A percentile compares a stretch with the other conserved stretches of the same genome.
These are phyloP conservation scores for Arthrobotrys entomopaga DNA, from an alignment of 2,329 filamentous ascomycete genomes.

Conservation along the genomic window DNA sequence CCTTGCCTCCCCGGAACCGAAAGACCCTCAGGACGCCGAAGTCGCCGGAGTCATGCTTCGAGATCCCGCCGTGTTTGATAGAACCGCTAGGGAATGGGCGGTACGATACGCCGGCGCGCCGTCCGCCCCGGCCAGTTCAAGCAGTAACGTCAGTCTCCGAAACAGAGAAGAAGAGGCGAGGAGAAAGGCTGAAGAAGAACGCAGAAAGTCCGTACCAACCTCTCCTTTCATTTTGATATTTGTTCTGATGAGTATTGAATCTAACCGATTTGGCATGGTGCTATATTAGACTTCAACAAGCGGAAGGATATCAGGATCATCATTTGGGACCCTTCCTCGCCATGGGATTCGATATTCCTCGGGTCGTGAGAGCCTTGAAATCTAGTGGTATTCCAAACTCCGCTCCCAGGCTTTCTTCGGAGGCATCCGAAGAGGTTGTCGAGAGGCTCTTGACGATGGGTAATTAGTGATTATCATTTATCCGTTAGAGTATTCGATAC, in stretches of 20 bases:
- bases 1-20: slow-evolving; percentile 91
- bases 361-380: slow-evolving; percentile 85
- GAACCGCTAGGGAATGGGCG: slow-evolving; percentile 89
- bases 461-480: background rate
- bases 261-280: slow-evolving; percentile 65
- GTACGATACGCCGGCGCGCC: slow-evolving; percentile 83
- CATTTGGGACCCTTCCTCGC: slow-evolving; percentile 83
- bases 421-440: slow-evolving; percentile 26
- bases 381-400: slow-evolving; percentile 74
- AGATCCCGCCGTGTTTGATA: slow-evolving; percentile 79
- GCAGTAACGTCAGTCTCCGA: slow-evolving; percentile 56
- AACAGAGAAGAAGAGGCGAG: slow-evolving; percentile 58
- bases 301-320: slow-evolving; percentile 82
- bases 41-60: slow-evolving; percentile 89
- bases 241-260: background rate
- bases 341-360: slow-evolving; percentile 91
- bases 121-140: slow-evolving; percentile 63
- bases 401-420: slow-evolving; percentile 12
- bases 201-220: slow-evolving; percentile 11
- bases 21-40: slow-evolving; percentile 95
- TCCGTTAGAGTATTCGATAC: background rate
- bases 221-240: slow-evolving; percentile 28
- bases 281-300: slow-evolving; percentile 15
- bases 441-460: slow-evolving; percentile 31
- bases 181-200: slow-evolving; percentile 57